Percentiles rank a stretch among this genome's conserved stretches.
These are phyloP conservation scores for Oryza australiensis DNA, from an alignment of 176 grass and related monocot species.

Conservation along the genomic window DNA sequence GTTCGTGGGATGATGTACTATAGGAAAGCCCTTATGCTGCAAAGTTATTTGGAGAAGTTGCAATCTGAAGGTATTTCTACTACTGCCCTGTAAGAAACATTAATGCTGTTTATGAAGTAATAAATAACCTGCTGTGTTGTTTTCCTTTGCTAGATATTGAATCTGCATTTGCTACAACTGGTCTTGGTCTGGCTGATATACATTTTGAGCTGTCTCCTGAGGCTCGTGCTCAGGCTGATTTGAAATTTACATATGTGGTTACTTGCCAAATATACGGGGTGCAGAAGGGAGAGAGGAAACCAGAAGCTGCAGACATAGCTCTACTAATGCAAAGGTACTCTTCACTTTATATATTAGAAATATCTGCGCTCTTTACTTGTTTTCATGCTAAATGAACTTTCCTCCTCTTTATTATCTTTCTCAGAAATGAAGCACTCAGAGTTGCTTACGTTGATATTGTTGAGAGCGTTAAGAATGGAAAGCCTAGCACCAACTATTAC, in stretches of 20 bases:
- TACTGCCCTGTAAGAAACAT: constrained; percentile 24
- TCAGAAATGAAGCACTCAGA: constrained; percentile 91
- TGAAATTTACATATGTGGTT: constrained; percentile 95
- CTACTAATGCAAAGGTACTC: constrained; percentile 82
- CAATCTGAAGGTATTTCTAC: constrained; percentile 72
- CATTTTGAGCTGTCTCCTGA: constrained; percentile 88
- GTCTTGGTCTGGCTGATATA: constrained; percentile 59
- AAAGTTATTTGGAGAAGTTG: constrained; percentile 85
- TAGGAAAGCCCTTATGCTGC: constrained; percentile 92
- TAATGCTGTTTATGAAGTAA: constrained; percentile 26
- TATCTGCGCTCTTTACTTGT: constrained; percentile 1
- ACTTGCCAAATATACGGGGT: constrained; percentile 95
- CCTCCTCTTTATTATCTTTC: constrained; percentile 33
- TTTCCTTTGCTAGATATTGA: constrained; percentile 49
- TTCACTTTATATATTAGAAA: constrained; percentile 34
- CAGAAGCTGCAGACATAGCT: constrained; percentile 88
- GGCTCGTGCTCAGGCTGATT: constrained; percentile 78
- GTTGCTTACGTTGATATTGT: constrained; percentile 86
- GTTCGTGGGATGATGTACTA: constrained; percentile 99
- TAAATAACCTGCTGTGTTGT: constrained; percentile 2
- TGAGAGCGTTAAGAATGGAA: constrained; percentile 74
- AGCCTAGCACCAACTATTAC: constrained; percentile 71
- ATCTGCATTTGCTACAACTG: constrained; percentile 44
- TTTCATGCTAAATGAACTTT: not conserved
- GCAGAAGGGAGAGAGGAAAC: constrained; percentile 79